These are phyloP conservation scores for Biscogniauxia marginata DNA, from an alignment of 2,329 filamentous ascomycete genomes.

Conservation along the genomic window DNA sequence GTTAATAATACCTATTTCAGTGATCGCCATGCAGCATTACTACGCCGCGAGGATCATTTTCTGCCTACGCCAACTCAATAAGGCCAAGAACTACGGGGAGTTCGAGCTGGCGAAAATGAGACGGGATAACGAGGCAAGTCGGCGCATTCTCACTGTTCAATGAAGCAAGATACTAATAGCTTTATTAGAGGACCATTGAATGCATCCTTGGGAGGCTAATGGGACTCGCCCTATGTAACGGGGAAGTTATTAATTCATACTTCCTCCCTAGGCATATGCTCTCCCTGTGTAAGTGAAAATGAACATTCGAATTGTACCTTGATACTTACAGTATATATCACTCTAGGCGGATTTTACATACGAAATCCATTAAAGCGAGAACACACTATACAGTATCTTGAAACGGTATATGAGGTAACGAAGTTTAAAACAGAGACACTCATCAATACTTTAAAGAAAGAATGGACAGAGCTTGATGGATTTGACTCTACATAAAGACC, in stretches of 20 bases:
- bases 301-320: neutral
- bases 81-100: neutral
- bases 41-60: neutral
- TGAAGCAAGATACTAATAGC: neutral
- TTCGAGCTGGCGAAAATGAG: neutral
- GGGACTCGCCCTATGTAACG: neutral
- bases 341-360: neutral
- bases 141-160: neutral
- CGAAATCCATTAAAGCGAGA: neutral
- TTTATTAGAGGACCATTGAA: neutral
- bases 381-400: neutral
- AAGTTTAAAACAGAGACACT: neutral
- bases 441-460: neutral
- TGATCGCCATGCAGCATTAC: neutral
- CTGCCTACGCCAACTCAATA: neutral
- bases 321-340: neutral
- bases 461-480: neutral
- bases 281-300: neutral
- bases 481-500: neutral
- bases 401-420: neutral
- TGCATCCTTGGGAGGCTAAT: neutral
- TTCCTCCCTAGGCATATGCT: neutral
- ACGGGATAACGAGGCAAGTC: neutral
- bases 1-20: neutral
- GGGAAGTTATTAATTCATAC: neutral